These are phyloP conservation scores for Candida chauliodis DNA, from an alignment of 805 yeast species.

Conservation along the genomic window DNA sequence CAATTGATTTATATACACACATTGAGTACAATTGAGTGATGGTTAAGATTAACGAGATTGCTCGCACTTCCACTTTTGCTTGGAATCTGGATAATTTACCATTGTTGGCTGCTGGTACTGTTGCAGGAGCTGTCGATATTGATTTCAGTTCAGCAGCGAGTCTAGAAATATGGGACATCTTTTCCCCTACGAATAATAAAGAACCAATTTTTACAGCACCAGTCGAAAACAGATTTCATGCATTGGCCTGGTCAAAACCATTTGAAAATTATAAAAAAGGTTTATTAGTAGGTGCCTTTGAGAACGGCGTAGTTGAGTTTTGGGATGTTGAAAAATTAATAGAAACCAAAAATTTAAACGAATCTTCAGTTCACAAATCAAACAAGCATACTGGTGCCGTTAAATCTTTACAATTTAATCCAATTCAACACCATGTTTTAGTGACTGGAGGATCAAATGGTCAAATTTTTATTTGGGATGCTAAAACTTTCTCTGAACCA, in stretches of 20 bases:
- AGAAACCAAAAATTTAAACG: slow-evolving; percentile 35
- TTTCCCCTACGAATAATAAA: slow-evolving; percentile 30
- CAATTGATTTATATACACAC: not conserved
- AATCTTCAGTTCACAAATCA: slow-evolving; percentile 48
- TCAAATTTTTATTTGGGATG: slow-evolving; percentile 89
- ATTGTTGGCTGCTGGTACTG: slow-evolving; percentile 81
- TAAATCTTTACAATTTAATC: slow-evolving; percentile 72
- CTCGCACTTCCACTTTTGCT: slow-evolving; percentile 89
- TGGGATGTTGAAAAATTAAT: slow-evolving; percentile 65
- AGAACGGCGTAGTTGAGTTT: slow-evolving; percentile 72
- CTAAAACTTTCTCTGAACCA: slow-evolving; percentile 55
- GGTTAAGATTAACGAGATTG: slow-evolving; percentile 83
- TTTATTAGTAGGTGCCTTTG: slow-evolving; percentile 83
- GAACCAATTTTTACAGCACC: slow-evolving; percentile 34
- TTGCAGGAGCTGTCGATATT: slow-evolving; percentile 94
- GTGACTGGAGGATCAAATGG: slow-evolving; percentile 90
- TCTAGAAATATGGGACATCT: slow-evolving; percentile 77
- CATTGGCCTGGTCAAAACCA: slow-evolving; percentile 77
- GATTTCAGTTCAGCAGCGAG: slow-evolving; percentile 75
- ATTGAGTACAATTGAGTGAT: too few relatives aligned
- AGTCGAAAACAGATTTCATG: slow-evolving; percentile 54
- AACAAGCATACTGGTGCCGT: slow-evolving; percentile 66
- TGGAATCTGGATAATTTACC: slow-evolving; percentile 85
- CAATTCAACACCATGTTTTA: slow-evolving; percentile 63
- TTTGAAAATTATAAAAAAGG: slow-evolving; percentile 47